Evolutionary conservation across 2,329 filamentous ascomycete species (phyloP).

Genomic region (Tympanopsis confertula): DNA sequence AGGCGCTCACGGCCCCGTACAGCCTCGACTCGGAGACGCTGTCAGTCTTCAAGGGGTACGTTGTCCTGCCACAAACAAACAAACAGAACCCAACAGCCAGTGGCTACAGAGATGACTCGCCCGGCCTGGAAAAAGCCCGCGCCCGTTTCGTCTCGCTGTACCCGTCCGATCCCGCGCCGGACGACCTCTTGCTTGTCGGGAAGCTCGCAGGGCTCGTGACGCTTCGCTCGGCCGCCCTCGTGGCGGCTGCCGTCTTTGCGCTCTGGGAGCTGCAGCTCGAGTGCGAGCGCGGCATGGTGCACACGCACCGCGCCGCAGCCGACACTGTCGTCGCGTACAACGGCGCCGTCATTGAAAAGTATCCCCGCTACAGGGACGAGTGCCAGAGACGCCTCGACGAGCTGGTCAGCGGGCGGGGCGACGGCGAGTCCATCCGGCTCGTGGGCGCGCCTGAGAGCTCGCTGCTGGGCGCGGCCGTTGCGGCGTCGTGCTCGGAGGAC

Average conservation of each 20-base stretch:
- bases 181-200: conserved; percentile 39
- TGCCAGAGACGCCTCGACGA: conserved; percentile 54
- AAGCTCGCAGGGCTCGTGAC: conserved; percentile 41
- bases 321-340: conserved; percentile 65
- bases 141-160: conserved; percentile 36
- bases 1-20: conserved; percentile 41
- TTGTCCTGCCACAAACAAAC: too few species aligned
- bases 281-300: conserved; percentile 22
- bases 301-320: conserved; percentile 26
- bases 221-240: conserved; percentile 43
- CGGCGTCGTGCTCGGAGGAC: conserved; percentile 47
- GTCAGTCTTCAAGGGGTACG: conserved; percentile 44
- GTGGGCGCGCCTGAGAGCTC: conserved; percentile 65
- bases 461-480: conserved; percentile 64
- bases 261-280: conserved; percentile 45
- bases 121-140: conserved; percentile 29
- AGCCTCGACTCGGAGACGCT: conserved; percentile 46
- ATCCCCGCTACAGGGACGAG: conserved; percentile 51
- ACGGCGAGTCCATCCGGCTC: conserved; percentile 39
- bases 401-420: conserved; percentile 34
- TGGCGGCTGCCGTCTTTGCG: conserved; percentile 45
- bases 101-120: conserved; percentile 30
- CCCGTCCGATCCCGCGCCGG: conserved; percentile 21
- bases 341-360: conserved; percentile 69
- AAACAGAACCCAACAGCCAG: too few species aligned